Base-by-base conservation (phyloP, 2,329 filamentous ascomycete species). In the Exophiala sideris region DNA sequence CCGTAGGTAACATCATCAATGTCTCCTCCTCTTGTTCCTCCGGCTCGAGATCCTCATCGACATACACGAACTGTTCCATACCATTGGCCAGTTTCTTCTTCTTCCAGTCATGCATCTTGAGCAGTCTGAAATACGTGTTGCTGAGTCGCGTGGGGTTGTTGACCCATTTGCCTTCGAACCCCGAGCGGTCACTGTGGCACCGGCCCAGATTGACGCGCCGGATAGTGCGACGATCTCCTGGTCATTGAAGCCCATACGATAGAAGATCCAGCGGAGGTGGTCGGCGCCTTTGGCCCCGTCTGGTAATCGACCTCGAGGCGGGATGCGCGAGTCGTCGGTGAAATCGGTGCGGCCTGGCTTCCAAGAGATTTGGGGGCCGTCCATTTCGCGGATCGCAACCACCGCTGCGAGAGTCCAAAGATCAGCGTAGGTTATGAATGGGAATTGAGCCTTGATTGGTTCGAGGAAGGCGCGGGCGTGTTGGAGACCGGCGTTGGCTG, bases 1-100 rank as follows among this genome's bases (percentile, higher is more conserved):
- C 83, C 2, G 82, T 84, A 0, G 83, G 83, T 65, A 86, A 65
- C 83, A 86, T 86, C 83, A 86, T 86, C 39, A 86, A 70, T 52
- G 77, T 76, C 5, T 68, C 48, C 4, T 29, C 41, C 18, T 48
- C 41, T 11, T 45, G 39, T 2, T 29, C 42, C 14, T 51, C 49
- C 36, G 65, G 66, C 61, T 73, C 72, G 50, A 70, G 70, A 16
- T 60, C 61, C 7, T 61, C 51, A 57, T 84, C 81, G 45, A 77
- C 76, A 62, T 82, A 81, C 41, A 79, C 77, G 65, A 82, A 86
- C 69, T 85, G 81, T 50, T 73, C 69, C 14, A 81, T 65, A 0
- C 80, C 81, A 57, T 77, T 80, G 11, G 68, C 65, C 49, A 83
- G 66, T 10, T 72, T 79, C 66, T 76, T 79, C 54, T 76, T 76